Evolutionary conservation across 2,329 filamentous ascomycete genomes (phyloP), one percentile per base, ranked within the genome.

Genomic region (Fusarium sp.): DNA sequence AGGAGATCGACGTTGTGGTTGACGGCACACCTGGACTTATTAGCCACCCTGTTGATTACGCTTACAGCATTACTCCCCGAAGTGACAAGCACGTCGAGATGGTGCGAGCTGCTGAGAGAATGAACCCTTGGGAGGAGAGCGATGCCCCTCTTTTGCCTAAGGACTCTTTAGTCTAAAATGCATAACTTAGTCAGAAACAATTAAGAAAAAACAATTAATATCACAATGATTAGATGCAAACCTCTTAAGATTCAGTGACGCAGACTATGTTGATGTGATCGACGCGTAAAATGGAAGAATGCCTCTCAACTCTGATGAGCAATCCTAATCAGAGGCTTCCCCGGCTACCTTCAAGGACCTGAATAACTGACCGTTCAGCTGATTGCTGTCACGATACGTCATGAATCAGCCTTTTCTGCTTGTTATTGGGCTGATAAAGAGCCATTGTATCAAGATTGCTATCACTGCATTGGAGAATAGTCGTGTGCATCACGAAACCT

Each of bases 61-160:
- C 65, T 4, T 72, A 67, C 27, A 63, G 52, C 6, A 75, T 76
- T 20, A 59, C 53, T 30, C 60, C 69, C 6, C 60, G 74, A 37
- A 76, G 72, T 4, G 34, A 32, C 1, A 58, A 61, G 14, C 67
- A 71, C 22, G 62, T 53, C 3, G 69, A 73, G 29, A 30, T 76
- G 10, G 51, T 76, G 27, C 42, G 59, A 14, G 55, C 54, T n/a
- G 51, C 67, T 10, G 69, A 74, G 45, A 41, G n/a, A n/a, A 59
- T 71, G 1, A n/a, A 69, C 22, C 70, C 70, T 7, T 75, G 74
- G 74, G 72, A 76, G n/a, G 65, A 73, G 13, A 59, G 70, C 10
- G 73, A 74, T 29, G 69, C 71, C 5, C 30, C 47, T 27, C 57
- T 56, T 3, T 25, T 70, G 9, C 22, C 57, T 6, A 45, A 67